These are phyloP conservation scores for Aeminium ludgeri DNA, from an alignment of 495 filamentous ascomycete genomes.

Conservation along the genomic window DNA sequence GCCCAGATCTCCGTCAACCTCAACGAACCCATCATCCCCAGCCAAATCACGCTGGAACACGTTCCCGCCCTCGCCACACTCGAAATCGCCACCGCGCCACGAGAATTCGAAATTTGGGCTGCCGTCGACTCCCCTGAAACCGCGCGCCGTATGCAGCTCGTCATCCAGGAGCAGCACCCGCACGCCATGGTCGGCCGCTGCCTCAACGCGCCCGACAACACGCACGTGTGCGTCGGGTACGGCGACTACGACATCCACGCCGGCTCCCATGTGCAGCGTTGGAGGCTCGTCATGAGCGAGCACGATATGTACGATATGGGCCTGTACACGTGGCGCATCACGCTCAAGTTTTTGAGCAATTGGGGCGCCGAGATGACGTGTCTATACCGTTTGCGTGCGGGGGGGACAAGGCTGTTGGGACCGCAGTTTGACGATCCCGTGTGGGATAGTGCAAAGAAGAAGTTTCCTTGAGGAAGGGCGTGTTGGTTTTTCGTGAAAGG, in stretches of 20 bases:
- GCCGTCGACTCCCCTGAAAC: slow-evolving; percentile 15
- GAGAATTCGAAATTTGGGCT: slow-evolving; percentile 44
- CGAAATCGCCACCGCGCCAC: slow-evolving; percentile 39
- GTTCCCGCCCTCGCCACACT: slow-evolving; percentile 35
- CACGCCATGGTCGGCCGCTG: background rate
- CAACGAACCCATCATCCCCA: slow-evolving; percentile 33
- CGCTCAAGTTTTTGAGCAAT: slow-evolving; percentile 37
- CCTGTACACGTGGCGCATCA: slow-evolving; percentile 26
- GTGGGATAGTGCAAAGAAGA: background rate
- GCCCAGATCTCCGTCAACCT: slow-evolving; percentile 34
- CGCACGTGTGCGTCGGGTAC: slow-evolving; percentile 35
- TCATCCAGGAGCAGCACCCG: background rate
- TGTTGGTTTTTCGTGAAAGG: background rate
- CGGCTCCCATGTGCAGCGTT: slow-evolving; percentile 32
- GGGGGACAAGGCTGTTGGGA: slow-evolving; percentile 24
- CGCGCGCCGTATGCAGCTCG: slow-evolving; percentile 10
- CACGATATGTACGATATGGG: slow-evolving; percentile 20
- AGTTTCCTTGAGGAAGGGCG: background rate
- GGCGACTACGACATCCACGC: slow-evolving; percentile 34
- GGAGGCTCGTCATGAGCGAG: slow-evolving; percentile 26
- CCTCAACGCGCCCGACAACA: slow-evolving; percentile 10
- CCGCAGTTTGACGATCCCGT: background rate
- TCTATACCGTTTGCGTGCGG: slow-evolving; percentile 41
- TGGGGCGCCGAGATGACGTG: slow-evolving; percentile 42
- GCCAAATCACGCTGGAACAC: slow-evolving; percentile 45